Evolutionary conservation across 2,329 filamentous ascomycete genomes (phyloP), one percentile per base, ranked within the genome.

Genomic region (Tricladium varicosporioides): DNA sequence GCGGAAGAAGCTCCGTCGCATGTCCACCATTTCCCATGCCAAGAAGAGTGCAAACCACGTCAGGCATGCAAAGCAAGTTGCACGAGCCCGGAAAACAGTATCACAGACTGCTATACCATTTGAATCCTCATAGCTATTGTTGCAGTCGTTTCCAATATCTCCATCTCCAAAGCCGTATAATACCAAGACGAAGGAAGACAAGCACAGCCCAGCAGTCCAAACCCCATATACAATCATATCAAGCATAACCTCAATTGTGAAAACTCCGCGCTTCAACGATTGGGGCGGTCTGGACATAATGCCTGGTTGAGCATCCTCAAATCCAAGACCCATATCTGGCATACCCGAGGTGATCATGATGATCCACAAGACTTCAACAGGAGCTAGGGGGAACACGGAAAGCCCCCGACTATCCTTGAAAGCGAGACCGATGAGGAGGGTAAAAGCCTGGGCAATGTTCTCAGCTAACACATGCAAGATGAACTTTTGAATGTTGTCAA

Each of bases 311-410:
- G 51, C 22, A 1, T 14, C 43, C 33, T 53, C 51, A 11, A 53
- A 46, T 15, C 51, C 51, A 2, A 53, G 27, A 4, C 51, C 51
- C 44, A 54, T 42, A 27, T 57, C 55, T 13, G 55, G 51, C 68
- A 56, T 40, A 1, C 87, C 89, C 43, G 89, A 93, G 0, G 92
- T 96, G 54, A 94, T 82, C 88, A 96, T 93, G 73, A 96, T 96
- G 71, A 96, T 91, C 91, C 91, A 96, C 58, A 96, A 82, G 61
- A 96, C 93, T 66, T 96, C 87, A 10, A 96, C 84, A 0, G 92
- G 91, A 0, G 89, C 85, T 46, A 96, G 83, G 4, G 91, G 92
- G 72, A 95, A 96, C 9, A 96, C 91, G 0, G 91, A 94, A 59
- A 89, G 80, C 8, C 83, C 80, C 9, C 78, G 76, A 2, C 73